Conservation (phyloP, 768 basidiomycete genomes). For the Rhizopogon rudus region DNA sequence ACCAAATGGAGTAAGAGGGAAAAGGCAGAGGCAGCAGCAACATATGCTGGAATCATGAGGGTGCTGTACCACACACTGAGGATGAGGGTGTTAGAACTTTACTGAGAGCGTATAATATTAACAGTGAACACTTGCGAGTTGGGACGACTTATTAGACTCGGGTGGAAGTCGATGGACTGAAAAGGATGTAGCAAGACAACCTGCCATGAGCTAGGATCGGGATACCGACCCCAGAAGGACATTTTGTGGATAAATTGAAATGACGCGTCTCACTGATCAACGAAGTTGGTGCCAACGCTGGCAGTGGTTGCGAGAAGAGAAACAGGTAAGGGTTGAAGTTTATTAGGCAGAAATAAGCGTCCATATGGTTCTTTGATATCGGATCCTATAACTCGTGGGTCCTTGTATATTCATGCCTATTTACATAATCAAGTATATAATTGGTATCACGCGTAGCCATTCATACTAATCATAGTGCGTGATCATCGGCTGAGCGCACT, state of each 20-base stretch:
- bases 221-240: constrained; percentile 4
- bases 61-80: constrained; percentile 4
- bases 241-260: background rate
- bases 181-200: background rate
- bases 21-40: constrained; percentile 6
- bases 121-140: background rate
- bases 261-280: background rate
- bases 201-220: constrained; percentile 1
- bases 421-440: too few relatives aligned
- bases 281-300: too few relatives aligned
- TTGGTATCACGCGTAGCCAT: too few relatives aligned
- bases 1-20: constrained; percentile 3
- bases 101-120: too few relatives aligned
- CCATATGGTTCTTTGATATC: too few relatives aligned
- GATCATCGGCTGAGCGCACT: too few relatives aligned
- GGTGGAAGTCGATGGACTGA: background rate
- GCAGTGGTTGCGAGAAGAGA: too few relatives aligned
- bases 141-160: background rate
- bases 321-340: too few relatives aligned
- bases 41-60: constrained; percentile 10
- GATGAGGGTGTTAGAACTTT: background rate
- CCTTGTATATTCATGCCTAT: too few relatives aligned
- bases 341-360: too few relatives aligned
- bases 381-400: too few relatives aligned
- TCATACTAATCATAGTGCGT: too few relatives aligned